Evolutionary conservation across 2,329 filamentous ascomycete genomes (phyloP).

Genomic region (Ceratocystis alfenasii): DNA sequence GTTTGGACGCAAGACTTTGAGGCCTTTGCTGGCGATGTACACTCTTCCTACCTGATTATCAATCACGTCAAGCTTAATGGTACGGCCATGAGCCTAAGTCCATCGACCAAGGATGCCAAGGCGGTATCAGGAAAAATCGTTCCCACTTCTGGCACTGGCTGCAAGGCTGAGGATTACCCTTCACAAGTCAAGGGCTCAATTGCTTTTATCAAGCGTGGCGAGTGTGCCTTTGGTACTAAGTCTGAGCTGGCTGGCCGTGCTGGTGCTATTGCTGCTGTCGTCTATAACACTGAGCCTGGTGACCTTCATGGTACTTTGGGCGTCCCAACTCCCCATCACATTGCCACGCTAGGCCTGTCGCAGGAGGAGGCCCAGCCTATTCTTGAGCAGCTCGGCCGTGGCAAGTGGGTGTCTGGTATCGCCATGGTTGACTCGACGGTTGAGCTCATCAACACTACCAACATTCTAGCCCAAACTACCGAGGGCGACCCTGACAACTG

Average conservation of each 20-base stretch:
- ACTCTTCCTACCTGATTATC: constrained; percentile 46
- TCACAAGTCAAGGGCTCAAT: constrained; percentile 48
- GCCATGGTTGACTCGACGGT: constrained; percentile 50
- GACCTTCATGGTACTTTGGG: constrained; percentile 57
- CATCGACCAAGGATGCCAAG: constrained; percentile 48
- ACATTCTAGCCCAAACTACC: constrained; percentile 51
- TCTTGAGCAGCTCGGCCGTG: constrained; percentile 41
- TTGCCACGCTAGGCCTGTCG: constrained; percentile 57
- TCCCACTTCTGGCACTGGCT: constrained; percentile 52
- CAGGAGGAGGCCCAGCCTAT: constrained; percentile 46
- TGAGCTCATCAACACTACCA: constrained; percentile 42
- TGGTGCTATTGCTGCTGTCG: constrained; percentile 57
- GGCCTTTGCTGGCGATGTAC: constrained; percentile 48
- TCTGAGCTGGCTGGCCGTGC: constrained; percentile 54
- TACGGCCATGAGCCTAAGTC: constrained; percentile 52
- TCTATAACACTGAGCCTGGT: constrained; percentile 62
- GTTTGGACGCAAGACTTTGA: constrained; percentile 53
- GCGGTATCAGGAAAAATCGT: constrained; percentile 48
- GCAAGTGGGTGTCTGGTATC: constrained; percentile 40
- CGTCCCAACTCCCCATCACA: constrained; percentile 43
- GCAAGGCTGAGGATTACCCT: constrained; percentile 52
- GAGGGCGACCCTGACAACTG: constrained; percentile 50
- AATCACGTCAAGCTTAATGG: constrained; percentile 41
- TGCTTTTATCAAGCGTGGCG: constrained; percentile 58
- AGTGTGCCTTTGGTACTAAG: constrained; percentile 61